These are phyloP conservation scores for Wallacemonas rigidus DNA, from an alignment of 208 protist genomes.

Conservation along the genomic window DNA sequence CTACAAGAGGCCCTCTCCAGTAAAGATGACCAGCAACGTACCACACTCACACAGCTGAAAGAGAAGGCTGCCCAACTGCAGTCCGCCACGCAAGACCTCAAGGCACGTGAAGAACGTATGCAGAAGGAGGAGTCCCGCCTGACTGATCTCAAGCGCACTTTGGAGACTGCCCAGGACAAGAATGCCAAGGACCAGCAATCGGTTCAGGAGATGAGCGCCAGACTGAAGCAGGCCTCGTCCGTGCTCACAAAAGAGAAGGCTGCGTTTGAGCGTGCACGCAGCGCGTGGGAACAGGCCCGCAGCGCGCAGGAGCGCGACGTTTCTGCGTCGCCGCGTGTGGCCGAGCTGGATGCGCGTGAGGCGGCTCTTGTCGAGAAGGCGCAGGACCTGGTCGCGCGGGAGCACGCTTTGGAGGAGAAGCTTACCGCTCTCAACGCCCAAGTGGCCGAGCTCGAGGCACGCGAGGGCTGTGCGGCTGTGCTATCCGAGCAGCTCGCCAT, in stretches of 20 bases:
- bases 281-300: conserved; percentile 6
- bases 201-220: not conserved
- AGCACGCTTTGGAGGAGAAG: conserved; percentile 30
- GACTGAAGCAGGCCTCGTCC: conserved; percentile 11
- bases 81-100: conserved; percentile 17
- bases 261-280: not conserved
- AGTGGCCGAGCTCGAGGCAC: conserved; percentile 30
- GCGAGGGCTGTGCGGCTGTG: conserved; percentile 37
- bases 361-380: not conserved
- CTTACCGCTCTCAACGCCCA: conserved; percentile 31
- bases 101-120: not conserved
- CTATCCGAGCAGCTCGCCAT: conserved; percentile 52
- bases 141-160: not conserved
- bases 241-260: conserved; percentile 7
- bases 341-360: not conserved
- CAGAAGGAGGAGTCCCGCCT: not conserved
- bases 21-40: conserved; percentile 16
- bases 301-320: not conserved
- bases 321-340: not conserved
- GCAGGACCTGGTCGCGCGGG: conserved; percentile 23
- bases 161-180: conserved; percentile 3
- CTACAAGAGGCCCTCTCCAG: conserved; percentile 16
- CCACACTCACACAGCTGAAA: conserved; percentile 13
- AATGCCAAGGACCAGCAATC: not conserved
- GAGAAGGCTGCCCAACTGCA: conserved; percentile 24